Conservation (phyloP, 2,329 filamentous ascomycete species). For the Lachnellula occidentalis region DNA sequence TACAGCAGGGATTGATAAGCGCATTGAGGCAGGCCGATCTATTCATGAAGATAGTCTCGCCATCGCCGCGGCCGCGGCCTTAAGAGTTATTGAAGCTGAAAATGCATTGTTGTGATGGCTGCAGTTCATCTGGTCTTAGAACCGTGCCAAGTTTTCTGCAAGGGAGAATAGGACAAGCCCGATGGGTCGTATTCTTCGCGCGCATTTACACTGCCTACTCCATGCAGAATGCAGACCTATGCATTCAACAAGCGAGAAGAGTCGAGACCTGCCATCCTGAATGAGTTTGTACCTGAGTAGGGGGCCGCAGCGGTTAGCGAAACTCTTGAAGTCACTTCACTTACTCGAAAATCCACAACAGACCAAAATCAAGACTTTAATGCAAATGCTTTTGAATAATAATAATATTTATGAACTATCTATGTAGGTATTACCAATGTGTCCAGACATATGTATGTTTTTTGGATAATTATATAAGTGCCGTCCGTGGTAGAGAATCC, state of each 20-base stretch:
- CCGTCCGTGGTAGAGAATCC: no score
- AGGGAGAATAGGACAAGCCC: neutral
- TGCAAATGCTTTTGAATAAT: slow-evolving; percentile 1
- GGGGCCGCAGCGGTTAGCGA: neutral
- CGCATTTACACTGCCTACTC: neutral
- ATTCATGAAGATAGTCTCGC: slow-evolving; percentile 7
- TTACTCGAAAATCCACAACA: neutral
- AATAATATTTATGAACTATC: slow-evolving; percentile 1
- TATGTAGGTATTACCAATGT: neutral
- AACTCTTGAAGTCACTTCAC: neutral
- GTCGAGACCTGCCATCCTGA: neutral
- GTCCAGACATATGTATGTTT: neutral
- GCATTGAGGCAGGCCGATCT: slow-evolving; percentile 13
- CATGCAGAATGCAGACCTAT: neutral
- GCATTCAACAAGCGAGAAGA: neutral
- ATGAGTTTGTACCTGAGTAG: neutral
- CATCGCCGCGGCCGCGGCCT: neutral
- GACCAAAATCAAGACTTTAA: neutral
- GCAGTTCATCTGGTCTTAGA: neutral
- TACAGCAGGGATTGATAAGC: slow-evolving; percentile 14
- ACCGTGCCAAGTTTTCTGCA: neutral
- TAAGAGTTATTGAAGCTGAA: neutral
- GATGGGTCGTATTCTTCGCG: no score
- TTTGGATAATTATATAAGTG: no score
- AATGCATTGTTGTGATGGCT: neutral